These are phyloP conservation scores for Penicillium griseofulvum DNA, from an alignment of 2,329 filamentous ascomycete species.

Conservation along the genomic window DNA sequence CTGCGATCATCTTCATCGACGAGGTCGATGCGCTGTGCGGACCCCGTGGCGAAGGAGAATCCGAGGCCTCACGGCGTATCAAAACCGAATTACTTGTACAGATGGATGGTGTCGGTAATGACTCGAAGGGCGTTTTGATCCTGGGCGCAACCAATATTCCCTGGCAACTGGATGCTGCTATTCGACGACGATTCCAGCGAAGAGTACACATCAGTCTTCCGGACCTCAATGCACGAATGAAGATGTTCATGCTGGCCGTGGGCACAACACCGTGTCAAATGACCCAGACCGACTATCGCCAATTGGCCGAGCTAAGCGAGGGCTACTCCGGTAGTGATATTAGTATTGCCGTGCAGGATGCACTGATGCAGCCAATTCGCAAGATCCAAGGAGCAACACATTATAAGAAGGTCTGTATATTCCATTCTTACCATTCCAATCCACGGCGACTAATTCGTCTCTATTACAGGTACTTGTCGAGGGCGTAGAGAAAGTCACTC, in stretches of 20 bases:
- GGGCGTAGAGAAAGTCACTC: constrained; percentile 61
- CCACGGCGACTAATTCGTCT: not conserved
- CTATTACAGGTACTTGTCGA: constrained; percentile 65
- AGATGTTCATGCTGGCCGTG: constrained; percentile 94
- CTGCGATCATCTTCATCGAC: constrained; percentile 98
- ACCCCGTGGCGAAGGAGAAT: constrained; percentile 89
- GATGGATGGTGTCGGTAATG: constrained; percentile 98
- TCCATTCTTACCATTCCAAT: constrained; percentile 22
- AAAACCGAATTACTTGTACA: constrained; percentile 98
- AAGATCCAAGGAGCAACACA: constrained; percentile 98
- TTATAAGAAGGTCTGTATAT: constrained; percentile 73
- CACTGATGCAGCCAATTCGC: constrained; percentile 93
- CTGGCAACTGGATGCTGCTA: constrained; percentile 96
- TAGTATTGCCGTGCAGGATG: constrained; percentile 89
- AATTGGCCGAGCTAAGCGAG: constrained; percentile 77
- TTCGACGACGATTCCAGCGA: constrained; percentile 91
- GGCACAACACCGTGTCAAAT: constrained; percentile 88
- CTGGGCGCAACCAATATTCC: constrained; percentile 97
- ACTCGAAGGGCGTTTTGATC: constrained; percentile 89
- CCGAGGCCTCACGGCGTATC: constrained; percentile 93
- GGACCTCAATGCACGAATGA: constrained; percentile 80
- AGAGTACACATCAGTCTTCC: constrained; percentile 94
- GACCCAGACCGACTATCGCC: constrained; percentile 71
- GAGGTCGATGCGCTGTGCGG: constrained; percentile 97
- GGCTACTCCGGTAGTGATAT: constrained; percentile 98